Percentiles rank a stretch among this genome's conserved stretches.
Evolutionary conservation across 306 rosid genomes (phyloP).

Genomic region (Oemleria cerasiformis): DNA sequence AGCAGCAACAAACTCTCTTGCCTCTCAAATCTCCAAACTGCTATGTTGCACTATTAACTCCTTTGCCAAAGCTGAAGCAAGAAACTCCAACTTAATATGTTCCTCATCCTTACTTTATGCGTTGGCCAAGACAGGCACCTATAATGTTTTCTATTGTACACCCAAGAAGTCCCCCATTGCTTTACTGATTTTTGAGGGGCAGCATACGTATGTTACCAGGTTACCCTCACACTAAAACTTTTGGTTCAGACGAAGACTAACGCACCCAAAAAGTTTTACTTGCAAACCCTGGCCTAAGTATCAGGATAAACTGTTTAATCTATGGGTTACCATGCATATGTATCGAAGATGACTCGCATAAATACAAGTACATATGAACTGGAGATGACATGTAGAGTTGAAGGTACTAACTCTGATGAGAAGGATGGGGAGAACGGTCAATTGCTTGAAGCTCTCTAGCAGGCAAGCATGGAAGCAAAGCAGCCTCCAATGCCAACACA

Average conservation of each 20-base stretch:
- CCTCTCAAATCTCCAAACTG: background rate
- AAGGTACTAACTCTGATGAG: conserved; percentile 79
- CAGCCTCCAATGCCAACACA: conserved; percentile 80
- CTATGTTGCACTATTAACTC: background rate
- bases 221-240: background rate
- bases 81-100: background rate
- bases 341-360: no score
- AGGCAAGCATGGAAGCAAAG: conserved; percentile 96
- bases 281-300: background rate
- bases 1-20: background rate
- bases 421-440: conserved; percentile 90
- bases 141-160: background rate
- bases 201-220: no score
- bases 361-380: no score
- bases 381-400: background rate
- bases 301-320: no score
- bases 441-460: conserved; percentile 97
- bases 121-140: background rate
- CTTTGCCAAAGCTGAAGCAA: background rate
- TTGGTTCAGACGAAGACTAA: background rate
- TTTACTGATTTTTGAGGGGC: no score
- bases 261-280: background rate
- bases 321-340: no score
- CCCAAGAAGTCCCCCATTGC: no score
- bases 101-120: background rate